Evolutionary conservation across 2,329 filamentous ascomycete genomes (phyloP).

Genomic region (Claviceps arundinis): DNA sequence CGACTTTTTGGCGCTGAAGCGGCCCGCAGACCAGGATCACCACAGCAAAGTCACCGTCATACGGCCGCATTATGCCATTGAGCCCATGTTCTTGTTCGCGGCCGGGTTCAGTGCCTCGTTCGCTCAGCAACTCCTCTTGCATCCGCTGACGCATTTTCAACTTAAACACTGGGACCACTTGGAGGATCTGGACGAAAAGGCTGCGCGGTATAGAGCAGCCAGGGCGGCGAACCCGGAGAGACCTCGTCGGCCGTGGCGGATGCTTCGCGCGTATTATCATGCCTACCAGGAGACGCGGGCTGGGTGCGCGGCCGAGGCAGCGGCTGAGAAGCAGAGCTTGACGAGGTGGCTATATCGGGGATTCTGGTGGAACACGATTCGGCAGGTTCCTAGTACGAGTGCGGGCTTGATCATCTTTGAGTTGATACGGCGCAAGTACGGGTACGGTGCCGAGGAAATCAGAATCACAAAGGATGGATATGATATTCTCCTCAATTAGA

Average conservation of each 20-base stretch:
- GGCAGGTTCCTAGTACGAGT: conserved; percentile 64
- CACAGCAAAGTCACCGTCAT: conserved; percentile 34
- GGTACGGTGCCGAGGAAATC: conserved; percentile 46
- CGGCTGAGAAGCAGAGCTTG: conserved; percentile 40
- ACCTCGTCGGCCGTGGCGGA: conserved; percentile 30
- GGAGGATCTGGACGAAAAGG: conserved; percentile 55
- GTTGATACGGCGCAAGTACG: conserved; percentile 60
- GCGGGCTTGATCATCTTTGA: conserved; percentile 71
- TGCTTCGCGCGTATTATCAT: conserved; percentile 53
- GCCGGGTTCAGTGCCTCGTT: conserved; percentile 58
- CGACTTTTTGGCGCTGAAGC: conserved; percentile 33
- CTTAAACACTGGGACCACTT: conserved; percentile 60
- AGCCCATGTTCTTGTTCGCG: conserved; percentile 56
- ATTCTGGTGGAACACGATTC: conserved; percentile 59
- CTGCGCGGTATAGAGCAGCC: conserved; percentile 29
- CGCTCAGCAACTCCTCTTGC: conserved; percentile 54
- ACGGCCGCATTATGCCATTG: conserved; percentile 60
- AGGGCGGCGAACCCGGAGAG: conserved; percentile 17
- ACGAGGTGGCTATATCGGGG: conserved; percentile 54
- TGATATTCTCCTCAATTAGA: conserved; percentile 46
- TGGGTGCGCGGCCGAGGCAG: conserved; percentile 45
- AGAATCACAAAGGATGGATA: conserved; percentile 56
- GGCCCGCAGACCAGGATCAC: conserved; percentile 18
- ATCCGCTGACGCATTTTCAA: conserved; percentile 59
- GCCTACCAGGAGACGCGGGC: conserved; percentile 57